Conservation (phyloP, 1,284 basidiomycete species). For the Pyrrhoderma lamaoense region DNA sequence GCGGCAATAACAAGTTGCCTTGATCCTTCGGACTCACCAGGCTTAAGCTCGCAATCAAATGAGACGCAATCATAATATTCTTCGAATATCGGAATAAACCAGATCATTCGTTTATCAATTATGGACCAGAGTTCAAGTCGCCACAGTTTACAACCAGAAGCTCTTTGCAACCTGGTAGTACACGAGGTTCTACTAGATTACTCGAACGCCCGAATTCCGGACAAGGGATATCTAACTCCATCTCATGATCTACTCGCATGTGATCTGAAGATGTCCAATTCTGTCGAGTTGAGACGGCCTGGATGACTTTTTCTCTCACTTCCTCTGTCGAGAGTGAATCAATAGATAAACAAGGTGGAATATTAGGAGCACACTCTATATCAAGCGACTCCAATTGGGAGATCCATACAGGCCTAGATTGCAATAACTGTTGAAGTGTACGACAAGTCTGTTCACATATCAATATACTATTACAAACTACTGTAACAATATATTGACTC, state of each 20-base stretch:
- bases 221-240: neutral
- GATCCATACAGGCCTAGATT: neutral
- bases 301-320: neutral
- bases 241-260: neutral
- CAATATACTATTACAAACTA: neutral
- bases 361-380: conserved; percentile 2
- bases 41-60: conserved; percentile 5
- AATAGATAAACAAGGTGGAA: neutral
- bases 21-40: neutral
- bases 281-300: neutral
- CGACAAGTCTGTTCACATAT: conserved; percentile 2
- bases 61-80: neutral
- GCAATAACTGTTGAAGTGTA: neutral
- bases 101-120: neutral
- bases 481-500: neutral
- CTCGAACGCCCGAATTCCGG: neutral
- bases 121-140: conserved; percentile 6
- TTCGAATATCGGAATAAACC: neutral
- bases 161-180: conserved; percentile 6
- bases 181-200: conserved; percentile 7
- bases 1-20: neutral
- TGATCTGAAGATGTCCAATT: neutral
- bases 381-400: neutral
- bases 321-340: neutral
- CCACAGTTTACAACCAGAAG: conserved; percentile 2